A percentile compares a stretch with the other conserved stretches of the same genome.
Evolutionary conservation across 1,284 basidiomycete genomes (phyloP).

Genomic region (Moniliophthora roreri): DNA sequence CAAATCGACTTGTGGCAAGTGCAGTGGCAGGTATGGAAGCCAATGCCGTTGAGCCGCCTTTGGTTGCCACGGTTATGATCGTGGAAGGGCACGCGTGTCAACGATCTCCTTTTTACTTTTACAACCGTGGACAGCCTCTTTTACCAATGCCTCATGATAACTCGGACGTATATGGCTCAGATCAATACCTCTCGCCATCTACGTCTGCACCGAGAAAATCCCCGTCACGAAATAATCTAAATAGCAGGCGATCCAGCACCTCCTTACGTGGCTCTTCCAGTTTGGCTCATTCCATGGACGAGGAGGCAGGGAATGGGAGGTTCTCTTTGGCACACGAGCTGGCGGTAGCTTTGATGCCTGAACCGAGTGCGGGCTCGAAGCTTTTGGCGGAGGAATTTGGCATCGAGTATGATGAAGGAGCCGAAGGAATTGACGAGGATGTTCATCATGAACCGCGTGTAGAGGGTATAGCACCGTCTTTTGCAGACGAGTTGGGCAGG

Average conservation of each 20-base stretch:
- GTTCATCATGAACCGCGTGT: constrained; percentile 26
- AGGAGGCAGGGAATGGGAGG: constrained; percentile 44
- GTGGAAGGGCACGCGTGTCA: no score
- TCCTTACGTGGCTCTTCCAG: constrained; percentile 39
- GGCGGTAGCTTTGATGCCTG: constrained; percentile 79
- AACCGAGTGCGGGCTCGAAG: constrained; percentile 72
- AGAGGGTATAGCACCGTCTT: constrained; percentile 30
- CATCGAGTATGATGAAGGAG: constrained; percentile 82
- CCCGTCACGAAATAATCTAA: constrained; percentile 44
- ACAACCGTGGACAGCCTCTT: not conserved
- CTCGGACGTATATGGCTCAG: constrained; percentile 9
- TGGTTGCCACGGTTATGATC: no score
- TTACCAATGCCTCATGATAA: constrained; percentile 6
- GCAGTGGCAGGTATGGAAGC: no score
- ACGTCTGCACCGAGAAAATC: constrained; percentile 42
- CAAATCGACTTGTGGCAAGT: no score
- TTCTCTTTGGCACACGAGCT: constrained; percentile 82
- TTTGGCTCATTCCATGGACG: constrained; percentile 35
- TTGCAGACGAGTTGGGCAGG: constrained; percentile 33
- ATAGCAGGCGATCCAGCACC: constrained; percentile 42
- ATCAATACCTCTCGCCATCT: constrained; percentile 14
- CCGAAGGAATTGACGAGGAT: constrained; percentile 71
- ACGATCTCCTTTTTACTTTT: no score
- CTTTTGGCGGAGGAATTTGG: constrained; percentile 81
- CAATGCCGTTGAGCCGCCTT: no score